Evolutionary conservation across 2,329 filamentous ascomycete genomes (phyloP), one percentile per base, ranked within the genome.

Genomic region (Pseudogymnoascus sp.): DNA sequence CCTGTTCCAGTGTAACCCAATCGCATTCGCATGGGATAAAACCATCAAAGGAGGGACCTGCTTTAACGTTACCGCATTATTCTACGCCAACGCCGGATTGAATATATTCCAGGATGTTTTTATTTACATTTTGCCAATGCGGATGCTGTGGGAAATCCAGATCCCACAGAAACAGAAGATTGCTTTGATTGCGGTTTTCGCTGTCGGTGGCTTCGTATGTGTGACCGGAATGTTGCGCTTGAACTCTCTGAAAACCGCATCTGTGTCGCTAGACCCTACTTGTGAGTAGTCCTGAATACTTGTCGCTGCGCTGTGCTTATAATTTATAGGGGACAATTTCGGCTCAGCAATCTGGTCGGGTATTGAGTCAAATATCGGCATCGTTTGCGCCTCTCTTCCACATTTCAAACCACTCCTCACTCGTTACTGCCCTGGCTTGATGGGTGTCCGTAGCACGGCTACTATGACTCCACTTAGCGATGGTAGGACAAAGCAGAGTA

Each of bases 1-100:
- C 8, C 58, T 71, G 25, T 64, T 68, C 1, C 63, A 71, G 10
- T 69, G 69, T 60, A 68, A 66, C 25, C 70, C 70, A 4, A 62
- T 72, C 4, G 62, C 64, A 2, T 73, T 65, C 40, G 68, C 69
- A 62, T 74, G 73, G 73, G 66, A 64, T n/a, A 61, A 65, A n/a
- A 69, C 67, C 2, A 68, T 73, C 58, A 6, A 60, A 15, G 59
- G 59, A 7, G 59, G 59, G 7, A 40, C 37, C 13, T 60, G 59
- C 31, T 42, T 60, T 21, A 55, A 55, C 15, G 48, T 55, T 10
- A 55, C 48, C 9, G 48, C 48, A 5, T 29, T 55, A 33, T 55
- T 55, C 48, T 55, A 55, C 48, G 48, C 65, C 45, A 67, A 67
- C 48, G 64, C 65, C 1, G 18, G 52, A 4, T 62, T 68, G 15